Conservation (phyloP, 2,329 filamentous ascomycete species). For the Talaromyces sp. region DNA sequence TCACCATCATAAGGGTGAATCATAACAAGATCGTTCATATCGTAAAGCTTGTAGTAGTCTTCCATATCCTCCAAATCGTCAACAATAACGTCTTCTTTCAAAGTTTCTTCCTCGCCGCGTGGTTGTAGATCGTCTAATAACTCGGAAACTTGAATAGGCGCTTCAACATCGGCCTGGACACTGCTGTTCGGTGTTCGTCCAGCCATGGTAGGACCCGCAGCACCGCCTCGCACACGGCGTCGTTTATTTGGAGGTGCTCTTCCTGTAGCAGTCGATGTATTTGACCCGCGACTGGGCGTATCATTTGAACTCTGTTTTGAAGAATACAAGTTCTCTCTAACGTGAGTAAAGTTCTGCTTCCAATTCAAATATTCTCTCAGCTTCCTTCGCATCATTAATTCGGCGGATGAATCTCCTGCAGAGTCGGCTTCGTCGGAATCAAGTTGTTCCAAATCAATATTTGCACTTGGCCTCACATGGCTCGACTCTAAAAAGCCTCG, state of each 20-base stretch:
- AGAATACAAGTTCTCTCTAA: slow-evolving; percentile 54
- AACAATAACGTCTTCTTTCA: slow-evolving; percentile 63
- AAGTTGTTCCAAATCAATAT: slow-evolving; percentile 12
- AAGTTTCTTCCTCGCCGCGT: slow-evolving; percentile 69
- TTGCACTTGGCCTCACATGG: slow-evolving; percentile 58
- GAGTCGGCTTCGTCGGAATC: slow-evolving; percentile 40
- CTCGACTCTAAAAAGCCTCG: slow-evolving; percentile 89
- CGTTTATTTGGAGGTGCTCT: slow-evolving; percentile 79
- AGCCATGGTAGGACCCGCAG: slow-evolving; percentile 52
- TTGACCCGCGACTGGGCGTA: slow-evolving; percentile 18
- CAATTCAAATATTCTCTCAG: slow-evolving; percentile 82
- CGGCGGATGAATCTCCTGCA: slow-evolving; percentile 61
- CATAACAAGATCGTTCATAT: slow-evolving; percentile 82
- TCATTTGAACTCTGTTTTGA: slow-evolving; percentile 22
- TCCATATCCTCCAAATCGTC: slow-evolving; percentile 90
- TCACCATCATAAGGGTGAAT: slow-evolving; percentile 94
- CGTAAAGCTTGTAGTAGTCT: slow-evolving; percentile 84
- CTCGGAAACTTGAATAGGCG: slow-evolving; percentile 73
- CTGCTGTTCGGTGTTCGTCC: slow-evolving; percentile 68
- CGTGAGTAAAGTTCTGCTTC: slow-evolving; percentile 84
- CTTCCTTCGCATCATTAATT: slow-evolving; percentile 85
- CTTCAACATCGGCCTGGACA: slow-evolving; percentile 70
- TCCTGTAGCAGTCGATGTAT: slow-evolving; percentile 43
- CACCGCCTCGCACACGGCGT: slow-evolving; percentile 76
- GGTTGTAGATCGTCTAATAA: slow-evolving; percentile 78